Evolutionary conservation across 2,329 filamentous ascomycete genomes (phyloP), one percentile per base, ranked within the genome.

Genomic region (Penicillium palitans): DNA sequence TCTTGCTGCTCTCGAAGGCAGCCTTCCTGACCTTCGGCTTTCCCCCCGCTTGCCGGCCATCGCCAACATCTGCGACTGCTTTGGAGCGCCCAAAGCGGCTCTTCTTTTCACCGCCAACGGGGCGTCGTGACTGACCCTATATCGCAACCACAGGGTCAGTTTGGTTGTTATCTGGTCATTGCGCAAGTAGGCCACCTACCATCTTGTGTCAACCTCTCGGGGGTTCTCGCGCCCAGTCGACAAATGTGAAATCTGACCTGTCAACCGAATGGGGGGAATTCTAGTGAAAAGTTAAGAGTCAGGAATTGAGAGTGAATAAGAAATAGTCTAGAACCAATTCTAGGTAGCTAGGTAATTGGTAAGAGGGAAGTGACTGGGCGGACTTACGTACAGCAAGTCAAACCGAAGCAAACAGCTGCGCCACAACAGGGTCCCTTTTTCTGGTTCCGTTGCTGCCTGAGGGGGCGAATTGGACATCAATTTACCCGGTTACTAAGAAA

Each of bases 1-100:
- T 99, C 84, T 98, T 98, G 66, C 88, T 90, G 61, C 87, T 91
- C 76, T 99, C 95, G 79, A 96, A 99, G 61, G 90, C 91, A 63
- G 95, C 95, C 81, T 98, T 98, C 79, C 93, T 93, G 68, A 96
- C 91, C 78, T 90, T 91, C 62, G 87, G 80, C 68, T 82, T 80
- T 59, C 81, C 55, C 49, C 55, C 80, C 45, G 76, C 73, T 64
- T 77, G 77, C 62, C 78, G 73, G 29, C 75, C 76, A 60, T 76
- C 74, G 61, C 76, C 74, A 47, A 76, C 72, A 63, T 78, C 77
- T 55, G 72, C 76, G 57, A 67, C 68, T 29, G 70, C 74, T 65
- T 76, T 78, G 57, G 74, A 75, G 62, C 80, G 69, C 69, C 76
- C 70, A 66, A 78, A 72, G 59, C 74, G 72, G 67, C 74, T 74